These are phyloP conservation scores for Phlebiopsis gigantea DNA, from an alignment of 768 basidiomycete species.

Conservation along the genomic window DNA sequence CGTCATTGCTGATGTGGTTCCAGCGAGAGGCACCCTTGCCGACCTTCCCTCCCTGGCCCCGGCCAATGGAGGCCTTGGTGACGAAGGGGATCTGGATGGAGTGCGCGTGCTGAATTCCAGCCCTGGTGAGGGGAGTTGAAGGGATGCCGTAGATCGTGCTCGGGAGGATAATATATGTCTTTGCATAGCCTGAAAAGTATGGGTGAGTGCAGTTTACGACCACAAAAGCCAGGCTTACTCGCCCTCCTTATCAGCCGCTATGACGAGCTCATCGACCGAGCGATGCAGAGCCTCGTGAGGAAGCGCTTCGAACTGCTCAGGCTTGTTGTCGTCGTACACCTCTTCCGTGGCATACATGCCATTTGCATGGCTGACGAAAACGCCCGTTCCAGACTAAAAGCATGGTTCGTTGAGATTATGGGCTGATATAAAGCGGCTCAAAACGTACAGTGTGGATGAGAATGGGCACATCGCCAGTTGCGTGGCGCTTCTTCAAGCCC, in stretches of 20 bases:
- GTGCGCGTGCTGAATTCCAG: slow-evolving; percentile 44
- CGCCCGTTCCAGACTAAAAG: slow-evolving; percentile 23
- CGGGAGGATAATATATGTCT: slow-evolving; percentile 47
- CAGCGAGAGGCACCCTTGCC: slow-evolving; percentile 55
- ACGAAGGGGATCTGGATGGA: slow-evolving; percentile 47
- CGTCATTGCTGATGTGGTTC: slow-evolving; percentile 52
- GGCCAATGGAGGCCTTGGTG: slow-evolving; percentile 37
- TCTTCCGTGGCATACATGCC: slow-evolving; percentile 32
- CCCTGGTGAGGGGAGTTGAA: slow-evolving; percentile 38
- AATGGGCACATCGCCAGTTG: slow-evolving; percentile 35
- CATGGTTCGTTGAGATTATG: background rate
- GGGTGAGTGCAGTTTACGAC: no score
- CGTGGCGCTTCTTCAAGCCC: slow-evolving; percentile 44
- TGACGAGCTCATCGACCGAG: slow-evolving; percentile 40
- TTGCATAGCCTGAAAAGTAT: slow-evolving; percentile 40
- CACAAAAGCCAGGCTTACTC: no score
- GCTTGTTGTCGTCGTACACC: slow-evolving; percentile 45
- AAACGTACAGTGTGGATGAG: slow-evolving; percentile 65
- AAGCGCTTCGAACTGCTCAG: slow-evolving; percentile 38
- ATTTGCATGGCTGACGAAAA: slow-evolving; percentile 30
- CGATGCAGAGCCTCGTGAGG: slow-evolving; percentile 41
- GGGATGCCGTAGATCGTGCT: slow-evolving; percentile 56
- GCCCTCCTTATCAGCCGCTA: slow-evolving; percentile 46
- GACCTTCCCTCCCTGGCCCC: slow-evolving; percentile 47
- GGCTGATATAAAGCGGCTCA: background rate